A percentile compares a stretch with the other conserved stretches of the same genome.
Evolutionary conservation across 2,329 filamentous ascomycete species (phyloP).

Genomic region (Camptophora hylomeconis): DNA sequence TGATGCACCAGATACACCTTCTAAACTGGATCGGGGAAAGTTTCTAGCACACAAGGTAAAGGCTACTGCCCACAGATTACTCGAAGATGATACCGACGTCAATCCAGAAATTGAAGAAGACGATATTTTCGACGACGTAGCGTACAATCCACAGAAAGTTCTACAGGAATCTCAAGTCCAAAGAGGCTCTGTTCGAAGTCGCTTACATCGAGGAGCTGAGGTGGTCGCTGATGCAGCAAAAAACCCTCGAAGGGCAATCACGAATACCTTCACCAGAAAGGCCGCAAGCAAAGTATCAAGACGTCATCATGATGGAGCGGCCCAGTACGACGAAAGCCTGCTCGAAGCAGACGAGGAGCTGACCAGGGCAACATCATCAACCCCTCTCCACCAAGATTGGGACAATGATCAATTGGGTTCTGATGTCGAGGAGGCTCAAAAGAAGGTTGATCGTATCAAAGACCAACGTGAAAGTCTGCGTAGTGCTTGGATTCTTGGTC

Average conservation of each 20-base stretch:
- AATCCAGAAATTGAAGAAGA: constrained; percentile 3
- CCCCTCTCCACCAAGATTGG: constrained; percentile 6
- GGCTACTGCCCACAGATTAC: constrained; percentile 6
- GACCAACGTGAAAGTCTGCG: constrained; percentile 23
- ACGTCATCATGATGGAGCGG: constrained; percentile 21
- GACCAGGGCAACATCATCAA: constrained; percentile 11
- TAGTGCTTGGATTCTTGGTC: constrained; percentile 26
- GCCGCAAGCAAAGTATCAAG: constrained; percentile 21
- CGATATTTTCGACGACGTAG: constrained; percentile 18
- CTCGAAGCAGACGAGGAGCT: constrained; percentile 22
- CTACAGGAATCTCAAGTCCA: constrained; percentile 12
- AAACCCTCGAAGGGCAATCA: constrained; percentile 19
- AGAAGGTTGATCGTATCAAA: constrained; percentile 21
- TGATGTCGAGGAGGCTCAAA: constrained; percentile 10
- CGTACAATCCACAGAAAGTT: constrained; percentile 22
- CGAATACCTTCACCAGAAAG: constrained; percentile 20
- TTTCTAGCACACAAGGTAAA: constrained; percentile 6
- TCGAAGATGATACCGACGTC: constrained; percentile 2
- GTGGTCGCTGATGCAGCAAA: constrained; percentile 13
- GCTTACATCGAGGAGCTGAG: constrained; percentile 10
- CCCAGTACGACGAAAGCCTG: constrained; percentile 21
- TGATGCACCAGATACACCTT: too few relatives aligned
- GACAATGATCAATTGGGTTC: constrained; percentile 7
- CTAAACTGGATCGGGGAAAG: background rate
- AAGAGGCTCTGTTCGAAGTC: constrained; percentile 11